These are phyloP conservation scores for Starmerella vaccinii DNA, from an alignment of 805 yeast genomes.

Conservation along the genomic window DNA sequence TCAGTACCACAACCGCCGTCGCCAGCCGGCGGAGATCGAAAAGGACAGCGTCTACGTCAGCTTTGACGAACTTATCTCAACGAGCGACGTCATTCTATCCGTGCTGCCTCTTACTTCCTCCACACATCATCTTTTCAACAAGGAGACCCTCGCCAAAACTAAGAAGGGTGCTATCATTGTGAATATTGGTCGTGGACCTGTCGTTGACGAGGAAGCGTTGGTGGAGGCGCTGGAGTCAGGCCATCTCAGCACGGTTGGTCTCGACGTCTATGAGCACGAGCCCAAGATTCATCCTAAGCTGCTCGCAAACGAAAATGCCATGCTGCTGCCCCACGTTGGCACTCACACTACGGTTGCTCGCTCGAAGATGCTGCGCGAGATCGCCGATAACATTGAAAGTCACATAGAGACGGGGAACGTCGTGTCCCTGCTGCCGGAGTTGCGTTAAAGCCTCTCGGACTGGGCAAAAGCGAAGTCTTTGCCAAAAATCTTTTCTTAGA, in stretches of 20 bases:
- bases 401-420: conserved; percentile 59
- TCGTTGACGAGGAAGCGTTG: conserved; percentile 45
- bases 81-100: conserved; percentile 42
- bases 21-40: conserved; percentile 41
- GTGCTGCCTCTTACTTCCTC: conserved; percentile 45
- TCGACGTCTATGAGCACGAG: conserved; percentile 54
- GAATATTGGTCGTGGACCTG: conserved; percentile 54
- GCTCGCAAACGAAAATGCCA: conserved; percentile 37
- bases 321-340: conserved; percentile 50
- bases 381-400: conserved; percentile 54
- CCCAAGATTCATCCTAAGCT: conserved; percentile 44
- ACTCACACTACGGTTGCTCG: conserved; percentile 37
- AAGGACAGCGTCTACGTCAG: conserved; percentile 36
- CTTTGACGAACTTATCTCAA: conserved; percentile 40
- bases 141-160: conserved; percentile 38
- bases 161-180: conserved; percentile 46
- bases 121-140: conserved; percentile 43
- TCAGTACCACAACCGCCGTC: conserved; percentile 44
- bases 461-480: no score
- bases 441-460: conserved; percentile 10
- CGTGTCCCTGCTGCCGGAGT: conserved; percentile 68
- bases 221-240: conserved; percentile 41
- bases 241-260: conserved; percentile 43
- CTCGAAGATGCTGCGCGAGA: conserved; percentile 68
- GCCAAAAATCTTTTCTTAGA: no score